A percentile compares a stretch with the other conserved stretches of the same genome.
Evolutionary conservation across 2,329 filamentous ascomycete species (phyloP).

Genomic region (Thielaviopsis punctulata): DNA sequence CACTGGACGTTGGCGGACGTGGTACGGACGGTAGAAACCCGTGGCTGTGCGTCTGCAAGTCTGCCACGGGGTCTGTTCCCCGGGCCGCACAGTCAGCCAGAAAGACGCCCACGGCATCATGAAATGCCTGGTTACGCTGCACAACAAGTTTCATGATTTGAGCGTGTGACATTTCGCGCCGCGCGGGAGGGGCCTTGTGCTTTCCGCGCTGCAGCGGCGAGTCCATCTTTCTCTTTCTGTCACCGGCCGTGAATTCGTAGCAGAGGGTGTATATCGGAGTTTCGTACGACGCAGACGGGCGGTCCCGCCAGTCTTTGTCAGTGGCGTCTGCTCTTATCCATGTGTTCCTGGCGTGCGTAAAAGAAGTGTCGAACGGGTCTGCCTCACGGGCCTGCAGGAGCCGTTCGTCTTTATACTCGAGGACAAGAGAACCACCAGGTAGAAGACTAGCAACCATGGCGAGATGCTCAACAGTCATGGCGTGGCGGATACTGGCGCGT

Average conservation of each 20-base stretch:
- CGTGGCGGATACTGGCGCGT: slow-evolving; percentile 59
- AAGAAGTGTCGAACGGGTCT: neutral
- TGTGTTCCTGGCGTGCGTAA: neutral
- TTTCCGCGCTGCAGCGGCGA: neutral
- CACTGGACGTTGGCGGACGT: neutral
- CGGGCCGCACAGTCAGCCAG: slow-evolving; percentile 54
- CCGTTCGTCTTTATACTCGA: neutral
- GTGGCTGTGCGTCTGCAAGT: slow-evolving; percentile 40
- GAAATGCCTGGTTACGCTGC: slow-evolving; percentile 74
- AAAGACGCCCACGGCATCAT: slow-evolving; percentile 57
- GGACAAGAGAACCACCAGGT: neutral
- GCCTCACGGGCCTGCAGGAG: neutral
- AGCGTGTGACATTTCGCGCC: slow-evolving; percentile 56
- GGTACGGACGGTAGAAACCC: slow-evolving; percentile 43
- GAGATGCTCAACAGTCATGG: slow-evolving; percentile 59
- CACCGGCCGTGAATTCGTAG: neutral
- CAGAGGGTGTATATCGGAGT: neutral
- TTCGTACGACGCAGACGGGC: neutral
- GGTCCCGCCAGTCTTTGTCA: neutral
- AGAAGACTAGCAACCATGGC: slow-evolving; percentile 52
- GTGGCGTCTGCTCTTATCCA: neutral
- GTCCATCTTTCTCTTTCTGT: neutral
- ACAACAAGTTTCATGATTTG: slow-evolving; percentile 82
- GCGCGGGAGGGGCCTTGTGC: too few species aligned
- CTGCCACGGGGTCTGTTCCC: slow-evolving; percentile 47